Base-by-base conservation (phyloP, 2,329 filamentous ascomycete species). In the Curvularia sp. region DNA sequence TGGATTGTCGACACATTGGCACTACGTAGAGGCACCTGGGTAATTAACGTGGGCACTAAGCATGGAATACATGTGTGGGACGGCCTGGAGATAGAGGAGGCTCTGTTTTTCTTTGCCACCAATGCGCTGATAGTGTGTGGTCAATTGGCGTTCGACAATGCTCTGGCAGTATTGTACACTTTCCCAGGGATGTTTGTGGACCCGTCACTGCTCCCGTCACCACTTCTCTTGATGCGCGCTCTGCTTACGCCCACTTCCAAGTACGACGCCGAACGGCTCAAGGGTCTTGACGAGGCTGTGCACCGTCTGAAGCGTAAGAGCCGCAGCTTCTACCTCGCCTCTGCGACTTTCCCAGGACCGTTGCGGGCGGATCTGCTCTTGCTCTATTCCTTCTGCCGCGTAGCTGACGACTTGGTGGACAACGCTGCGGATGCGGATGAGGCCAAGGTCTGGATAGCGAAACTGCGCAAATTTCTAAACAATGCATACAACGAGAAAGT, bases 321-420 rank as follows among this genome's bases (percentile, higher is more conserved):
- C 65, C 83, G 89, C 47, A 91, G 88, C 66, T 92, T 92, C 72
- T 91, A 90, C 64, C 79, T 92, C 5, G 90, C 89, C 0, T 90
- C 87, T 61, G 85, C 87, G 0, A 84, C 87, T 0, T 92, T 93
- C 63, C 82, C 86, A 38, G 89, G 89, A 1, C 83, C 86, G 23
- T 78, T 92, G 7, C 83, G 89, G 5, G 86, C 89, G 28, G 89
- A 92, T 64, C 72, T 92, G 12, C 82, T 90, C 25, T 76, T 90
- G 1, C 77, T 92, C 77, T 92, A 92, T 69, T 89, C 88, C 0
- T 92, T 91, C 70, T 92, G 89, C 66, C 83, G 89, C 10, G 84
- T 91, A 9, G 88, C 88, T 1, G 90, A 92, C 70, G 89, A 92
- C 66, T 79, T 92, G 4, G 84, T 92, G 8, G 89, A 92, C 64